These are phyloP conservation scores for Fusarium nurragi DNA, from an alignment of 2,329 filamentous ascomycete genomes.

Conservation along the genomic window DNA sequence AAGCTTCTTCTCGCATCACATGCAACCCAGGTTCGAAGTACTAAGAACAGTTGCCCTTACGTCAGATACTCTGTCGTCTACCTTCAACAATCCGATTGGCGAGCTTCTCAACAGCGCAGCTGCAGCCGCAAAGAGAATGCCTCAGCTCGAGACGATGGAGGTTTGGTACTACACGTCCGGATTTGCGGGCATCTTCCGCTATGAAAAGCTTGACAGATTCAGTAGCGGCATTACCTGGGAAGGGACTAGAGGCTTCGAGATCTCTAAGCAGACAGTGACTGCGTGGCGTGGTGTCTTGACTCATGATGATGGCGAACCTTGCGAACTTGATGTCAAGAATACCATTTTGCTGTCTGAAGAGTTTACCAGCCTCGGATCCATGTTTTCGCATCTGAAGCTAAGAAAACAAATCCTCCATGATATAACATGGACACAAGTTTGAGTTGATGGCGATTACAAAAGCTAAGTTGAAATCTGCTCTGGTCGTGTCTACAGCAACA, in stretches of 20 bases:
- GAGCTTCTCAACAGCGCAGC: not conserved
- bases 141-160: constrained; percentile 9
- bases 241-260: accelerated
- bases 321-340: accelerated
- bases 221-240: not conserved
- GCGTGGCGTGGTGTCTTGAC: not conserved
- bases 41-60: constrained; percentile 7
- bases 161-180: constrained; percentile 10
- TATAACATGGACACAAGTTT: not conserved
- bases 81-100: not conserved
- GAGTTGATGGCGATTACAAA: too few relatives aligned
- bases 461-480: too few relatives aligned
- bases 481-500: too few relatives aligned
- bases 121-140: not conserved
- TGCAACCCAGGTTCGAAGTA: not conserved
- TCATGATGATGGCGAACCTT: not conserved
- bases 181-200: constrained; percentile 19
- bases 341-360: accelerated
- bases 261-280: not conserved
- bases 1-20: not conserved
- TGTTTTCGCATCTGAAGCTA: not conserved
- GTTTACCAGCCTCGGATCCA: not conserved
- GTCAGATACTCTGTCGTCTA: not conserved
- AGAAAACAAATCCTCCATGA: not conserved
- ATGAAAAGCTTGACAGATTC: constrained; percentile 1